Percentiles rank a stretch among this genome's conserved stretches.
phyloP scores from a whole-genome alignment of 768 basidiomycete species.

The Tricholoma sp. region DNA sequence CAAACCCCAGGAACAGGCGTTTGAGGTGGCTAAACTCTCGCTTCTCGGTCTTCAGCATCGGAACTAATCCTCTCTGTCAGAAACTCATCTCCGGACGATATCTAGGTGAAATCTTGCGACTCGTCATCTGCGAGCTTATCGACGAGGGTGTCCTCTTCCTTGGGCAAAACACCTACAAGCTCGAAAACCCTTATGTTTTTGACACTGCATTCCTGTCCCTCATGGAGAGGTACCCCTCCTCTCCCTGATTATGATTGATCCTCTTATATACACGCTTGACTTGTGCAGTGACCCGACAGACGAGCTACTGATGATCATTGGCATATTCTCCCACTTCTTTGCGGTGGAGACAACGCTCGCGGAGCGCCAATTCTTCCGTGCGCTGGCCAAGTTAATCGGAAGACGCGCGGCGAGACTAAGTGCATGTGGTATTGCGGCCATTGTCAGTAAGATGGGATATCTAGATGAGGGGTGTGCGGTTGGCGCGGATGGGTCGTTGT shows the following conservation, averaged over 20 bases:
- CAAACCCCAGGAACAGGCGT: constrained; percentile 94
- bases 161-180: constrained; percentile 97
- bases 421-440: constrained; percentile 94
- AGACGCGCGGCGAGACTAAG: constrained; percentile 86
- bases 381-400: constrained; percentile 85
- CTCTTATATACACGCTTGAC: neutral
- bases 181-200: constrained; percentile 87
- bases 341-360: constrained; percentile 93
- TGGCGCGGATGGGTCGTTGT: constrained; percentile 92
- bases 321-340: constrained; percentile 97
- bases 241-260: neutral
- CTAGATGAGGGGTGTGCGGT: constrained; percentile 87
- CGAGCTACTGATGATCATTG: constrained; percentile 93
- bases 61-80: constrained; percentile 30
- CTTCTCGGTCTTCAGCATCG: neutral
- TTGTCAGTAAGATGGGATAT: constrained; percentile 92
- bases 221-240: constrained; percentile 69
- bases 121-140: constrained; percentile 92
- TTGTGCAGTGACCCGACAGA: constrained; percentile 82
- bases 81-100: constrained; percentile 97
- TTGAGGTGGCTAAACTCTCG: constrained; percentile 55
- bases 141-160: constrained; percentile 97
- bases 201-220: constrained; percentile 97
- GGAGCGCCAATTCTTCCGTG: constrained; percentile 96
- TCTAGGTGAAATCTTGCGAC: constrained; percentile 93